phyloP scores from a whole-genome alignment of 1,139 yeast genomes.

The Chernovozyma sophiae-reginae region DNA sequence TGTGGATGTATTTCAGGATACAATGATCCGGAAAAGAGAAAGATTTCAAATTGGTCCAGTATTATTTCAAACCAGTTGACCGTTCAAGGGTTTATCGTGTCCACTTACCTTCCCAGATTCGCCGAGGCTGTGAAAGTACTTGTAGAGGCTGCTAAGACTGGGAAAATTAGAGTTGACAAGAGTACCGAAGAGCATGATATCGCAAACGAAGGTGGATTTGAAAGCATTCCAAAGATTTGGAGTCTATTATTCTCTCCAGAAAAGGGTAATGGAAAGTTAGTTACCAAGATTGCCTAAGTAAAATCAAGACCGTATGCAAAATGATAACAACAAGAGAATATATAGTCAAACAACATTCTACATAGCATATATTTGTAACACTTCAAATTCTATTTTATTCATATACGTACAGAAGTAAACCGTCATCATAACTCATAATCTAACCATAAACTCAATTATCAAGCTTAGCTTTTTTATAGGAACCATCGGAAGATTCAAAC shows the following conservation, averaged over 20 bases:
- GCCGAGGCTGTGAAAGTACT: conserved; percentile 34
- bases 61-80: conserved; percentile 46
- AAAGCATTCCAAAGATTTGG: conserved; percentile 28
- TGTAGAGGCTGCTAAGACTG: conserved; percentile 31
- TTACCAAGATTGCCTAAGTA: too few relatives aligned
- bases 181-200: conserved; percentile 24
- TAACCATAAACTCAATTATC: conserved; percentile 1
- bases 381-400: not conserved
- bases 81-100: conserved; percentile 46
- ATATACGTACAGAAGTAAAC: not conserved
- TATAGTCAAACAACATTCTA: too few relatives aligned
- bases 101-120: conserved; percentile 30
- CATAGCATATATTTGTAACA: not conserved
- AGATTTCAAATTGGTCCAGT: conserved; percentile 34
- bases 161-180: conserved; percentile 33
- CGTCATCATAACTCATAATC: conserved; percentile 3
- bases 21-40: conserved; percentile 35
- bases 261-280: too few relatives aligned
- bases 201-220: conserved; percentile 17
- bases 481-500: conserved; percentile 3
- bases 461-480: conserved; percentile 4
- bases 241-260: too few relatives aligned
- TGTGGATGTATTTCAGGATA: conserved; percentile 65
- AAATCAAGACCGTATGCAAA: too few relatives aligned
- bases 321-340: too few relatives aligned